These are phyloP conservation scores for Entamoeba histolytica DNA, from an alignment of 208 protist species.

Conservation along the genomic window DNA sequence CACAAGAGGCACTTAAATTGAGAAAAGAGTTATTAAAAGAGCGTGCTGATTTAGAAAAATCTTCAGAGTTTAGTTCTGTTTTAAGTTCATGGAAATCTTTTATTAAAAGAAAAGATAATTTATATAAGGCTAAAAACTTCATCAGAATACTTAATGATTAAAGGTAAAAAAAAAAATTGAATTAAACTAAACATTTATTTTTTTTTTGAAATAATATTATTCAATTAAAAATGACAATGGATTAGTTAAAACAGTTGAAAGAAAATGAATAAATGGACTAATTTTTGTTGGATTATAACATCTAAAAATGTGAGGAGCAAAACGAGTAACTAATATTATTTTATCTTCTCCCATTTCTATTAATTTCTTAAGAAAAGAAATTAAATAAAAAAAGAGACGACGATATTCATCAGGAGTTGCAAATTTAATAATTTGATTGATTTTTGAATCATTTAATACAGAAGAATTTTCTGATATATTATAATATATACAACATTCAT, in stretches of 20 bases:
- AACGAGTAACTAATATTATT: neutral
- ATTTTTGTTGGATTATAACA: neutral
- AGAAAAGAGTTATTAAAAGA: neutral
- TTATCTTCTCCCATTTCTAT: neutral
- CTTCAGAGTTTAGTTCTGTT: neutral
- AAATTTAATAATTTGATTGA: neutral
- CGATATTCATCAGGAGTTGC: neutral
- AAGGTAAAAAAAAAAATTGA: too few species aligned
- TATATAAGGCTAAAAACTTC: neutral
- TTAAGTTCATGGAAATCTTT: neutral
- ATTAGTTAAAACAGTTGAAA: neutral
- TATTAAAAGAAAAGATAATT: neutral
- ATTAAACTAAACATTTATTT: too few species aligned
- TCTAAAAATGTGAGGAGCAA: neutral
- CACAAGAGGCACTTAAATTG: neutral
- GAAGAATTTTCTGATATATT: neutral
- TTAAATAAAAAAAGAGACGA: neutral
- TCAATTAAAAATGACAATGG: too few species aligned
- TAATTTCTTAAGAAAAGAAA: neutral
- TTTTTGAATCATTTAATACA: neutral
- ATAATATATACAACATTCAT: neutral
- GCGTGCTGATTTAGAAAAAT: neutral
- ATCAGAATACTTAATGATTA: too few species aligned
- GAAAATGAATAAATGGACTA: neutral
- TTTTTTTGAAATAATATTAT: too few species aligned